Percentiles rank a stretch among this genome's conserved stretches.
Conservation (phyloP, 179 eudicot genomes). For the Sideroxylon spinosum region DNA sequence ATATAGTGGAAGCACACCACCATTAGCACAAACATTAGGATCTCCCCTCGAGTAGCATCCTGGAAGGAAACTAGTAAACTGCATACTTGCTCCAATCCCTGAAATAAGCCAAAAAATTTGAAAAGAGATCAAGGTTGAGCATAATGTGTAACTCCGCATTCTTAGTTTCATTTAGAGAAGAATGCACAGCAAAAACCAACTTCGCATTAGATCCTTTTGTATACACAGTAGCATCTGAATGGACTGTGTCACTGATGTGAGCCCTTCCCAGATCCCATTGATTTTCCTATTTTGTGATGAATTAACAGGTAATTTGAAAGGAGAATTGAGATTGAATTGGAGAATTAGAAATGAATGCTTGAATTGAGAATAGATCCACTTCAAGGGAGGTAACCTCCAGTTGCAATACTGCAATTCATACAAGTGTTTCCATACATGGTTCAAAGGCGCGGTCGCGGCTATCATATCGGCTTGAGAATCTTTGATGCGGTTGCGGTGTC, state of each 20-base stretch:
- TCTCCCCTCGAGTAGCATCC: slow-evolving; percentile 27
- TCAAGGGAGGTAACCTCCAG: too few species aligned
- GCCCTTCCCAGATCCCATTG: too few species aligned
- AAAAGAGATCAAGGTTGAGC: neutral
- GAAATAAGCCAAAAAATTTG: slow-evolving; percentile 1
- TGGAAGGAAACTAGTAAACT: slow-evolving; percentile 29
- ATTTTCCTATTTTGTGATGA: too few species aligned
- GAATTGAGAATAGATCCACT: too few species aligned
- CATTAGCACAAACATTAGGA: slow-evolving; percentile 22
- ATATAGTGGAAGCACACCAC: slow-evolving; percentile 20
- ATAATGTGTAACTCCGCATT: neutral
- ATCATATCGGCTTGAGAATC: too few species aligned
- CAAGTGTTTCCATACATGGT: too few species aligned
- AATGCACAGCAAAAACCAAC: neutral
- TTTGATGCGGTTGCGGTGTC: too few species aligned
- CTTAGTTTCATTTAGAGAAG: neutral
- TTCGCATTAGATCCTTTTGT: neutral
- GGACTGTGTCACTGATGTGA: neutral
- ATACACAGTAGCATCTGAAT: slow-evolving; percentile 2
- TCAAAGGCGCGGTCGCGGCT: too few species aligned
- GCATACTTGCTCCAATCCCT: slow-evolving; percentile 27
- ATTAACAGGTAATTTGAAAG: too few species aligned
- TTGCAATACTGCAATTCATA: too few species aligned
- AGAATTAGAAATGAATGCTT: too few species aligned
- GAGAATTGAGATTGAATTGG: too few species aligned